Conservation (phyloP, 2,329 filamentous ascomycete genomes). For the Monilinia aucupariae region DNA sequence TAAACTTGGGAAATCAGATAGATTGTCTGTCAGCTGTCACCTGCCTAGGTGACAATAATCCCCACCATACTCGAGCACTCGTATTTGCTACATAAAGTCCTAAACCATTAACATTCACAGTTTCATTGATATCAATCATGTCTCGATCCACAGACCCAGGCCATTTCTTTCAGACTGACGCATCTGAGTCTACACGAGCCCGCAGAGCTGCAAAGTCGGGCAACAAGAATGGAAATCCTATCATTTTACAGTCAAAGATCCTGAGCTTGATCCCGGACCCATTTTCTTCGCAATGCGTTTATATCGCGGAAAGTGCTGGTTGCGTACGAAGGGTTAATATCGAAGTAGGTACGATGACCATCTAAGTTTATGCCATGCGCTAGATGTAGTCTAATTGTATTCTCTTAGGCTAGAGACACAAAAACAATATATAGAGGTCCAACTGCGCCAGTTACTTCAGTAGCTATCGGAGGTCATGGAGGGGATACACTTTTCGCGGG, state of each 20-base stretch:
- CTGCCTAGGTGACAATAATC: slow-evolving; percentile 10
- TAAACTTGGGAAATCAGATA: slow-evolving; percentile 17
- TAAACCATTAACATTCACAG: background rate
- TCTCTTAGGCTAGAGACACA: slow-evolving; percentile 39
- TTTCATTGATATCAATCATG: slow-evolving; percentile 37
- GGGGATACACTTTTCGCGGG: slow-evolving; percentile 69
- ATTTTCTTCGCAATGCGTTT: slow-evolving; percentile 53
- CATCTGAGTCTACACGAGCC: slow-evolving; percentile 36
- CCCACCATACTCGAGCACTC: slow-evolving; percentile 21
- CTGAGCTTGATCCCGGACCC: slow-evolving; percentile 69
- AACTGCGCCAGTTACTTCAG: slow-evolving; percentile 70
- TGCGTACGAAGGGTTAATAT: slow-evolving; percentile 67
- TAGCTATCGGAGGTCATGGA: slow-evolving; percentile 57
- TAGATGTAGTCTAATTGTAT: slow-evolving; percentile 15
- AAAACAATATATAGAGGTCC: slow-evolving; percentile 63
- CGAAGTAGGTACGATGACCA: slow-evolving; percentile 55
- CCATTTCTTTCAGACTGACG: slow-evolving; percentile 86
- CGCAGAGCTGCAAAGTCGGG: slow-evolving; percentile 63
- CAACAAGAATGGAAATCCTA: slow-evolving; percentile 78
- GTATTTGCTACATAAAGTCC: background rate
- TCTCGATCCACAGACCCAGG: slow-evolving; percentile 68
- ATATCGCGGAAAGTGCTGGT: slow-evolving; percentile 84
- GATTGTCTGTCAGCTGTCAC: background rate
- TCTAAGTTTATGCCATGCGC: background rate
- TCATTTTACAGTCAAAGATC: slow-evolving; percentile 79